phyloP scores from a whole-genome alignment of 441 rosid genomes.

The Erodium moschatum region DNA sequence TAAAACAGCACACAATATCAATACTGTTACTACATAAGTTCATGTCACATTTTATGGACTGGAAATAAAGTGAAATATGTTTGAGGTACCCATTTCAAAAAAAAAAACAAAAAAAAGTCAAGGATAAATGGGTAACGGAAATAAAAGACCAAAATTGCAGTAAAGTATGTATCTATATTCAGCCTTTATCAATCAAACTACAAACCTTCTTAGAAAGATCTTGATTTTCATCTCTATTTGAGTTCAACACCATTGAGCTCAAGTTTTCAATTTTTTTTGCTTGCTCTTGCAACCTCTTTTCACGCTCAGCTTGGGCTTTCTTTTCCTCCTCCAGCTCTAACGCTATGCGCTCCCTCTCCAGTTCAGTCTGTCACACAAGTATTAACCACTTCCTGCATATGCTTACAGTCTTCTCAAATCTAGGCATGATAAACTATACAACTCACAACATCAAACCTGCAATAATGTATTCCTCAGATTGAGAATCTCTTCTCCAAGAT shows the following conservation, averaged over 20 bases:
- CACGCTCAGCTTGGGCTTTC: slow-evolving; percentile 86
- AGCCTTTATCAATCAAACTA: slow-evolving; percentile 7
- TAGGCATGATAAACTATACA: slow-evolving; percentile 17
- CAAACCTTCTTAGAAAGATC: slow-evolving; percentile 62
- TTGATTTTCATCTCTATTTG: slow-evolving; percentile 62
- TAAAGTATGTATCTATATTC: background rate
- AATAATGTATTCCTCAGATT: slow-evolving; percentile 80
- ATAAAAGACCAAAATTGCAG: background rate
- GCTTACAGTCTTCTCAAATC: slow-evolving; percentile 10
- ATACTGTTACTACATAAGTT: background rate
- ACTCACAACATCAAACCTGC: slow-evolving; percentile 44
- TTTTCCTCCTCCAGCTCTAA: slow-evolving; percentile 95
- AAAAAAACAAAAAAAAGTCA: background rate
- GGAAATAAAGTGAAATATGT: background rate
- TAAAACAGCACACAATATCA: no score
- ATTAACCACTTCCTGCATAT: slow-evolving; percentile 17
- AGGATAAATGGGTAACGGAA: background rate
- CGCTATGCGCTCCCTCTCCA: slow-evolving; percentile 88
- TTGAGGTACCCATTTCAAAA: background rate
- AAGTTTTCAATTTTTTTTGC: slow-evolving; percentile 80
- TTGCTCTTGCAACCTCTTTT: slow-evolving; percentile 85
- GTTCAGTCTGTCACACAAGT: slow-evolving; percentile 52
- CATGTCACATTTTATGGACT: background rate
- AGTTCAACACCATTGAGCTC: slow-evolving; percentile 80
- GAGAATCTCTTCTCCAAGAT: slow-evolving; percentile 79